Percentiles rank a stretch among this genome's conserved stretches.
These are phyloP conservation scores for Oryza meyeriana DNA, from an alignment of 176 grass and related monocot genomes.

Conservation along the genomic window DNA sequence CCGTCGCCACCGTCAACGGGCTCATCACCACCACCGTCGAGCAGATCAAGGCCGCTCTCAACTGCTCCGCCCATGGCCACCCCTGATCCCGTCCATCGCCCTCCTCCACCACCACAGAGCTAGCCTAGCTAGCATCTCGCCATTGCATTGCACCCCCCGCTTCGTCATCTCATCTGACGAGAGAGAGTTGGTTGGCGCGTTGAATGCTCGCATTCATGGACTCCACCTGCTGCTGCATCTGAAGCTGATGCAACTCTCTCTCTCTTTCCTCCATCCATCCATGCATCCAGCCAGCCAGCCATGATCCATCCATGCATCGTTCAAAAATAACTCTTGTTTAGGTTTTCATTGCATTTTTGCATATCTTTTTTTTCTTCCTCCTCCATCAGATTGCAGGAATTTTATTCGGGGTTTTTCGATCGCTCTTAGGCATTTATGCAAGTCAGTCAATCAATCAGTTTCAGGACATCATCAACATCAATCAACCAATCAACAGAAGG, in stretches of 20 bases:
- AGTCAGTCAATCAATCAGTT: not conserved
- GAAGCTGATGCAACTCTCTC: constrained; percentile 37
- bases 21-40: constrained; percentile 82
- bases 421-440: constrained; percentile 28
- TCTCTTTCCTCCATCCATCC: constrained; percentile 11
- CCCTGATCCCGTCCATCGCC: not conserved
- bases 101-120: not conserved
- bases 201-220: constrained; percentile 52
- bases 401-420: not conserved
- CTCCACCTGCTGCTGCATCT: constrained; percentile 39
- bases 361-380: not conserved
- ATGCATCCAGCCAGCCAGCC: not conserved
- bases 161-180: not conserved
- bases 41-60: constrained; percentile 79
- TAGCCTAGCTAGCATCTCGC: not conserved
- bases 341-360: not conserved
- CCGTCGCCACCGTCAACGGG: constrained; percentile 71
- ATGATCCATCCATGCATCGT: constrained; percentile 20
- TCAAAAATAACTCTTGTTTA: constrained; percentile 9
- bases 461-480: not conserved
- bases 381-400: constrained; percentile 3
- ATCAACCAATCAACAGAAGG: constrained; percentile 1
- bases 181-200: constrained; percentile 29
- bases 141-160: not conserved
- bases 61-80: constrained; percentile 48